Evolutionary conservation across 768 basidiomycete genomes (phyloP).

Genomic region (Termitomyces sp.): DNA sequence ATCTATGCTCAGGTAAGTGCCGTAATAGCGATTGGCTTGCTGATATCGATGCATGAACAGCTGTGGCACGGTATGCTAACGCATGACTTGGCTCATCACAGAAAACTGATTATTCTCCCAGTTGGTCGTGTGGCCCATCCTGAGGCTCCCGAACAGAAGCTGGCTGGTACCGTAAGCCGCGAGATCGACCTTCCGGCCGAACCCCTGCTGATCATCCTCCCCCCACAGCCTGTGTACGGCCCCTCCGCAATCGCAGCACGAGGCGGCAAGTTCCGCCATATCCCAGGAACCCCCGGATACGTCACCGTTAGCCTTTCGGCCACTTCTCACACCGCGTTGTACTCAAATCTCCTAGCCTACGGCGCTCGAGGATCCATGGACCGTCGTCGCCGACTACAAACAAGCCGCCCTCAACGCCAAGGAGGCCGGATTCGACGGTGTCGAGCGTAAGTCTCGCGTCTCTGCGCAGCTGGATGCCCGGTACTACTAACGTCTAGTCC

Average conservation of each 20-base stretch:
- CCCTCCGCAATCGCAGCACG: constrained; percentile 39
- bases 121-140: constrained; percentile 32
- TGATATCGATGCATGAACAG: constrained; percentile 8
- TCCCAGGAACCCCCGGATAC: constrained; percentile 32
- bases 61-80: constrained; percentile 31
- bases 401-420: constrained; percentile 43
- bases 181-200: neutral
- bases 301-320: constrained; percentile 26
- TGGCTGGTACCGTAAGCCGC: constrained; percentile 24
- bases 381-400: constrained; percentile 32
- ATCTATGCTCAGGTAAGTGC: constrained; percentile 38
- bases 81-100: neutral
- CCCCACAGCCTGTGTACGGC: constrained; percentile 35
- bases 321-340: neutral
- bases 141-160: constrained; percentile 32
- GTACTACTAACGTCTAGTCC: constrained; percentile 22
- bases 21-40: neutral
- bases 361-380: constrained; percentile 34
- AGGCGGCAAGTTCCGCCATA: constrained; percentile 33
- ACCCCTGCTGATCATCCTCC: neutral
- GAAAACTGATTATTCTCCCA: constrained; percentile 5
- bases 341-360: constrained; percentile 26
- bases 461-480: neutral
- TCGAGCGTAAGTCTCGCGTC: constrained; percentile 31
- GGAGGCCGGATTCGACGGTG: constrained; percentile 52